These are phyloP conservation scores for Westerdykella ornata DNA, from an alignment of 2,329 filamentous ascomycete species.

Conservation along the genomic window DNA sequence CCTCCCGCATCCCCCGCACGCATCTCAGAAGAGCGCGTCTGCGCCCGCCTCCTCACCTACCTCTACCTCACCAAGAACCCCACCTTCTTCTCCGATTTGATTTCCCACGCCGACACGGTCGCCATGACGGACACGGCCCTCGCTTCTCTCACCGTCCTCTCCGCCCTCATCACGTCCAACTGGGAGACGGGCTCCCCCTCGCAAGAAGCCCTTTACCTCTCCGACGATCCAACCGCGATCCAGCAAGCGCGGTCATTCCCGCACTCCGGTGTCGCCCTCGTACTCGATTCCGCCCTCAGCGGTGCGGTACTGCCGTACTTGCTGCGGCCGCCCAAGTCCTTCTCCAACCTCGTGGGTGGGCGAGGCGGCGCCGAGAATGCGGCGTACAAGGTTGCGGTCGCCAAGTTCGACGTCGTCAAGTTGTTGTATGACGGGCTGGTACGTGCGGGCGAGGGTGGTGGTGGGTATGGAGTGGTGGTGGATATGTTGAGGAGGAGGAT, in stretches of 20 bases:
- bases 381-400: constrained; percentile 51
- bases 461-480: constrained; percentile 36
- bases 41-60: constrained; percentile 51
- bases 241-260: constrained; percentile 35
- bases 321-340: constrained; percentile 51
- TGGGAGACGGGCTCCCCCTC: constrained; percentile 43
- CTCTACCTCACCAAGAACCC: constrained; percentile 48
- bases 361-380: constrained; percentile 51
- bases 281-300: constrained; percentile 48
- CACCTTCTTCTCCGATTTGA: constrained; percentile 48
- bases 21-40: constrained; percentile 44
- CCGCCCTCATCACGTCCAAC: constrained; percentile 48
- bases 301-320: constrained; percentile 50
- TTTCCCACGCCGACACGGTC: constrained; percentile 50
- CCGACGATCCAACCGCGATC: constrained; percentile 38
- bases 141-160: constrained; percentile 48
- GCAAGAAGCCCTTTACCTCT: too few species aligned
- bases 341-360: constrained; percentile 53
- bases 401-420: constrained; percentile 52
- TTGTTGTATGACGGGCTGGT: constrained; percentile 42
- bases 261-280: constrained; percentile 44
- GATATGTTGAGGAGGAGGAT: constrained; percentile 38
- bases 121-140: constrained; percentile 53
- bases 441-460: constrained; percentile 24
- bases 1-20: constrained; percentile 14